Conservation (phyloP, 495 filamentous ascomycete genomes). For the Thozetella sp. region DNA sequence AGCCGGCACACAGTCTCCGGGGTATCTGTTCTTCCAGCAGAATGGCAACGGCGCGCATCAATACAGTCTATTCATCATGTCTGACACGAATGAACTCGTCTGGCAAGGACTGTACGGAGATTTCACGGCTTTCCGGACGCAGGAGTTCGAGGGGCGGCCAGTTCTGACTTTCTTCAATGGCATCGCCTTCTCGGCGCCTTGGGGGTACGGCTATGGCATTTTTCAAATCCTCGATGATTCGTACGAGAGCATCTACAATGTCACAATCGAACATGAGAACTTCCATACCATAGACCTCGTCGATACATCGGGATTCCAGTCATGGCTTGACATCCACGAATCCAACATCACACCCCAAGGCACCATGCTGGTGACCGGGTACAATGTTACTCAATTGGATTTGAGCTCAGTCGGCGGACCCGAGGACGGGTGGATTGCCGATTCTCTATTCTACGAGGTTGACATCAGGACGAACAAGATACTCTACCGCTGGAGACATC, state of each 20-base stretch:
- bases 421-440: constrained; percentile 15
- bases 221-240: constrained; percentile 50
- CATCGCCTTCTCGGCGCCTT: constrained; percentile 29
- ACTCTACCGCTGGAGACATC: constrained; percentile 14
- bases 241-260: constrained; percentile 45
- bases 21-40: constrained; percentile 18
- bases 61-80: constrained; percentile 19
- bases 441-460: constrained; percentile 18
- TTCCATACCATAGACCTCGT: constrained; percentile 13
- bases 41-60: constrained; percentile 15
- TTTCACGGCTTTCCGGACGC: constrained; percentile 25
- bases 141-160: constrained; percentile 32
- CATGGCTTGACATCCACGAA: constrained; percentile 36
- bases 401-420: constrained; percentile 35
- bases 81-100: constrained; percentile 16
- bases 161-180: constrained; percentile 53
- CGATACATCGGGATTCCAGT: constrained; percentile 11
- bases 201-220: constrained; percentile 43
- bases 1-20: constrained; percentile 13
- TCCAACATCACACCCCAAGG: constrained; percentile 43
- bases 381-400: constrained; percentile 33
- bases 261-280: constrained; percentile 19
- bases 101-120: constrained; percentile 14
- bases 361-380: constrained; percentile 45
- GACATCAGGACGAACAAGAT: constrained; percentile 15